phyloP scores from a whole-genome alignment of 805 yeast species.

The Lipomyces sp. region DNA sequence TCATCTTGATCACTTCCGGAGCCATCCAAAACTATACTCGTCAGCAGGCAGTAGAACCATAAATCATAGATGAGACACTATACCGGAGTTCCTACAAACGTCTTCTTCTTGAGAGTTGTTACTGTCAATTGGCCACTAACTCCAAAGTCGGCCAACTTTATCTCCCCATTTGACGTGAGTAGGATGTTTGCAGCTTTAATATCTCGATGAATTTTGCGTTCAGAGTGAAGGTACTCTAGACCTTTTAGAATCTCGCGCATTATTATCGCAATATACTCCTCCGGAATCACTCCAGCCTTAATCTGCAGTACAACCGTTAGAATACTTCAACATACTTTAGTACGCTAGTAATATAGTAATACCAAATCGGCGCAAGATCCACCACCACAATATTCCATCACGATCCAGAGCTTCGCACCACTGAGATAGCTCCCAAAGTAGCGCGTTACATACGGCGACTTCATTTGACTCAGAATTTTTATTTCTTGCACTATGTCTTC shows the following conservation, averaged over 20 bases:
- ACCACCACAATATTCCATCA: constrained; percentile 95
- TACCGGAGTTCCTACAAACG: constrained; percentile 89
- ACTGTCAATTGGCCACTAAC: constrained; percentile 80
- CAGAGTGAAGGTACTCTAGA: constrained; percentile 72
- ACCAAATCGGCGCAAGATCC: constrained; percentile 82
- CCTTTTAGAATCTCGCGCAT: constrained; percentile 70
- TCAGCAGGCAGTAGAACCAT: not conserved
- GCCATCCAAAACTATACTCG: constrained; percentile 83
- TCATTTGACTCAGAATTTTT: constrained; percentile 67
- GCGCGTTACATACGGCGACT: constrained; percentile 68
- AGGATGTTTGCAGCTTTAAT: constrained; percentile 88
- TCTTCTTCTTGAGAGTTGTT: constrained; percentile 58
- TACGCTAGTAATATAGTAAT: constrained; percentile 4
- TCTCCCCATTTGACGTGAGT: constrained; percentile 66
- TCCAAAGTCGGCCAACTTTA: constrained; percentile 92
- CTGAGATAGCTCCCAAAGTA: constrained; percentile 66
- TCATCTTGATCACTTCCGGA: constrained; percentile 80
- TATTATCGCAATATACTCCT: constrained; percentile 64
- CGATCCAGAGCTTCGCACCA: constrained; percentile 79
- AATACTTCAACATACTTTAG: not conserved
- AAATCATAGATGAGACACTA: too few species aligned
- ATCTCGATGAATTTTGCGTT: constrained; percentile 84
- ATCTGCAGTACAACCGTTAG: constrained; percentile 44
- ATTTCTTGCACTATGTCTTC: constrained; percentile 76
- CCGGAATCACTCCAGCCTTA: constrained; percentile 59